Evolutionary conservation across 2,329 filamentous ascomycete genomes (phyloP).

Genomic region (Cladophialophora bantiana): DNA sequence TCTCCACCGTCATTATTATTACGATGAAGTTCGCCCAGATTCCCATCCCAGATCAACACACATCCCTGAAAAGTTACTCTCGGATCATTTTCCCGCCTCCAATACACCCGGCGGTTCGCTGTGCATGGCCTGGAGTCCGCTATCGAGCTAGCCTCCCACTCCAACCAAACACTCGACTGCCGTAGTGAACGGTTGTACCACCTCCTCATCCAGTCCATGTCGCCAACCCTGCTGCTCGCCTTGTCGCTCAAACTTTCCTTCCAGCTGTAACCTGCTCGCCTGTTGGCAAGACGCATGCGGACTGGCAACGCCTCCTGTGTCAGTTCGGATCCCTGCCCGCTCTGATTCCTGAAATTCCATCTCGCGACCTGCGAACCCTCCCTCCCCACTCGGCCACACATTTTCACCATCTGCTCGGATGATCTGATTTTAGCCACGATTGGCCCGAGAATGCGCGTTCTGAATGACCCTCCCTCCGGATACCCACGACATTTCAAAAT

Average conservation of each 20-base stretch:
- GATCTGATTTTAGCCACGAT: constrained; percentile 8
- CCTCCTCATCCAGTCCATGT: not conserved
- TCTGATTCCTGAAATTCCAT: constrained; percentile 4
- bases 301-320: not conserved
- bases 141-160: constrained; percentile 6
- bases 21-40: not conserved
- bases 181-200: not conserved
- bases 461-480: constrained; percentile 24
- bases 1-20: constrained; percentile 1
- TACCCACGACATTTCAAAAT: constrained; percentile 13
- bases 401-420: not conserved
- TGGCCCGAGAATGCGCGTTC: constrained; percentile 16
- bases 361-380: not conserved
- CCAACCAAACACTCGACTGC: constrained; percentile 2
- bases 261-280: not conserved
- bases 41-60: not conserved
- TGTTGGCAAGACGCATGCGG: not conserved
- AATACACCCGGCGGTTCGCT: not conserved
- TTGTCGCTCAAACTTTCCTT: not conserved
- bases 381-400: constrained; percentile 14
- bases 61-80: not conserved
- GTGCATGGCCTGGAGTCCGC: not conserved
- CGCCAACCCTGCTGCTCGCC: not conserved
- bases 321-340: not conserved
- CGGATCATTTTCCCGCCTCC: not conserved